Evolutionary conservation across 129 eudicot species (phyloP), one percentile per base, ranked within the genome.

Genomic region (Escallonia herrerae): DNA sequence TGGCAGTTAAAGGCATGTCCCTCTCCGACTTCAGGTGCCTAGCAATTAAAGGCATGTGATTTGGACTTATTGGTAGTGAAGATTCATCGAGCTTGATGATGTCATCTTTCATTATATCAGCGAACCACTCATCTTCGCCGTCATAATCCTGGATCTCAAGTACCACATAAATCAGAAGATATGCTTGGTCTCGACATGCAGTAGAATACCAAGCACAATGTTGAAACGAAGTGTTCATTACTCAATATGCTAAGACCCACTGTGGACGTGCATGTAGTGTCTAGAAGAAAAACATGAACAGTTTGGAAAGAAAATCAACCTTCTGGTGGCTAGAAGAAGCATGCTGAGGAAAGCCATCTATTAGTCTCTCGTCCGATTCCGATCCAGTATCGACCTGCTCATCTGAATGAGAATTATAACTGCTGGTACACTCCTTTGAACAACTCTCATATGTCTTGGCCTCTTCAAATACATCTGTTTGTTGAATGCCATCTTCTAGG

Each of bases 21-120:
- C 15, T 78, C 80, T 4, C 68, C 58, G 0, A 39, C 10, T 5
- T 62, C 63, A 22, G 10, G 41, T 43, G 43, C 4, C 9, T 49
- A 5, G 3, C 11, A 7, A n/a, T 7, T 53, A 22, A 22, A 22
- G 5, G 53, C 3, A 38, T 12, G 46, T 15, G 55, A 43, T 15
- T 38, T 5, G 74, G 41, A 71, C 14, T 47, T 7, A 70, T 13
- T 45, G 7, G 37, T n/a, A 58, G 33, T 13, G 75, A 67, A 63
- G 95, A 76, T 45, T 86, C 91, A 5, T 83, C 99, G 0, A 89
- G 87, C 53, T 80, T 79, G 12, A 94, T 67, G 33, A 94, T 94
- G 67, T 94, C 95, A 15, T 93, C 99, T 60, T 94, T 84, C 66
- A 89, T 73, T 77, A 94, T 89, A 53, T 89, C 95, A 7, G 84